A percentile compares a stretch with the other conserved stretches of the same genome.
These are phyloP conservation scores for Iberis pinnata DNA, from an alignment of 345 rosid genomes.

Conservation along the genomic window DNA sequence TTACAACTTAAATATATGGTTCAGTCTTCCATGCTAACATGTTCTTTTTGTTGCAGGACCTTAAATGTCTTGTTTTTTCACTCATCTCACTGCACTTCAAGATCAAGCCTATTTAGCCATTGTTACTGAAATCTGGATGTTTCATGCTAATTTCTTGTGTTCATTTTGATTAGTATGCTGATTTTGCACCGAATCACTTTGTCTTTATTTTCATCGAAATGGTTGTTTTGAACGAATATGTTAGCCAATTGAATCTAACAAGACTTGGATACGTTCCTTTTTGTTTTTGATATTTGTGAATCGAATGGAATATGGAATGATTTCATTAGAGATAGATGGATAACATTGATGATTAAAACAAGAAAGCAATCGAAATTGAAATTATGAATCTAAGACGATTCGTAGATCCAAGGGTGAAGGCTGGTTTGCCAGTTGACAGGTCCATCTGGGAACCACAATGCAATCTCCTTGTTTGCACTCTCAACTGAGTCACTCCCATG, in stretches of 20 bases:
- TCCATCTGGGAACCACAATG: slow-evolving; percentile 85
- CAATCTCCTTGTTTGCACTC: slow-evolving; percentile 83
- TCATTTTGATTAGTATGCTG: no score
- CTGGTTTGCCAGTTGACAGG: slow-evolving; percentile 77
- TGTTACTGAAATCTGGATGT: no score
- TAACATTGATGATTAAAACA: no score
- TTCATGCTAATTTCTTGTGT: slow-evolving; percentile 21
- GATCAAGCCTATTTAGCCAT: slow-evolving; percentile 89
- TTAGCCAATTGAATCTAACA: no score
- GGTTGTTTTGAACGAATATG: no score
- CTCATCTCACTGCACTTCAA: slow-evolving; percentile 99
- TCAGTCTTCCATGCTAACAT: neutral
- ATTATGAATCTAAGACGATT: neutral
- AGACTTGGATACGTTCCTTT: no score
- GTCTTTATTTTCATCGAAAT: no score
- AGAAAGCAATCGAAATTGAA: neutral
- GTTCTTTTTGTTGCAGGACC: slow-evolving; percentile 62
- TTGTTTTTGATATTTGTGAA: no score
- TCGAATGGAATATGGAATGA: no score
- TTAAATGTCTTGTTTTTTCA: slow-evolving; percentile 97
- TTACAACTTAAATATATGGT: neutral
- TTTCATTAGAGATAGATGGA: no score
- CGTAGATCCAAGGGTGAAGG: slow-evolving; percentile 79
- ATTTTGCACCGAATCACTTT: no score
- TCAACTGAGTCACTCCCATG: slow-evolving; percentile 85